Evolutionary conservation across 352 stramenopile genomes (phyloP), one percentile per base, ranked within the genome.

Genomic region (Blastocystis sp.): DNA sequence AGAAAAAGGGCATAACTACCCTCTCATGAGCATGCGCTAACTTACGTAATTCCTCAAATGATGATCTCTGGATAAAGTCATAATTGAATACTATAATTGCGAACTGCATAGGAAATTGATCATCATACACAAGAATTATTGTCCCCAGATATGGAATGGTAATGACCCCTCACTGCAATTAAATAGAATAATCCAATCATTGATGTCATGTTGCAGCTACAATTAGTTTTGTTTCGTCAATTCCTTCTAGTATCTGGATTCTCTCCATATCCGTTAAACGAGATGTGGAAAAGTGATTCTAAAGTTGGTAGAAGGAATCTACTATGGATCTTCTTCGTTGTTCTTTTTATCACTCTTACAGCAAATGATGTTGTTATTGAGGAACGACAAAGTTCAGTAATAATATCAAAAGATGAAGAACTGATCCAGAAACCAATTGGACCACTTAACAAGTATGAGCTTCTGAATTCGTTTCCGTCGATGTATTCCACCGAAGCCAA

Each of bases 371-470:
- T 80, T 16, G 43, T 80, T 14, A 27, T 63, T 37, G 32, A 80
- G 24, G 43, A 37, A 52, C 58, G 39, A 35, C 21, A 59, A 52
- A 43, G 27, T 29, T n/a, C 24, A 11, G n/a, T 7, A 0, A 39
- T 80, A 21, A 80, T 80, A 27, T 63, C 69, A 16, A 59, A 49
- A n/a, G 21, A 58, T 32, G 69, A 80, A 43, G 69, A 80, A 32
- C n/a, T 80, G 14, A 59, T 32, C 9, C 6, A 61, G 32, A 80
- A 59, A n/a, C 14, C n/a, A n/a, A 80, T 80, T 21, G 69, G 69
- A 11, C 69, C 69, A 49, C 14, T 80, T 12, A 61, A 80, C 24
- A 51, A 80, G 46, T 80, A 80, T 32, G 42, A 80, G 35, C 27
- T 80, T 14, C 11, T 80, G 46, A 80, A 80, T 37, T 80, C 69